Evolutionary conservation across 768 basidiomycete genomes (phyloP).

Genomic region (Clitopilus passeckerianus): DNA sequence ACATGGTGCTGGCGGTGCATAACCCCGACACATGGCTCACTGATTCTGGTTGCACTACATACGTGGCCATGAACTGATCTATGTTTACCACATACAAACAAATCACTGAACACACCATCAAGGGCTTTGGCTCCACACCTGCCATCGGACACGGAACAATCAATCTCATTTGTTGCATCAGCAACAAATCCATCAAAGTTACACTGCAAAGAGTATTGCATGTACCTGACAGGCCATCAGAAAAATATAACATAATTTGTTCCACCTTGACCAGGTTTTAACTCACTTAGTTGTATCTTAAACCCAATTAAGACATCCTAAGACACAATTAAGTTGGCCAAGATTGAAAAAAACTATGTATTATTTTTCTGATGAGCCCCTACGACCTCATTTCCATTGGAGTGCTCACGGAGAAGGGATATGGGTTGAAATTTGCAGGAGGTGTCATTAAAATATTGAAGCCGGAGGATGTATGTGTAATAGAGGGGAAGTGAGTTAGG

Average conservation of each 20-base stretch:
- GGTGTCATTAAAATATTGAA: neutral
- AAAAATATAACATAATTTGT: too few species aligned
- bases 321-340: too few species aligned
- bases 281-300: too few species aligned
- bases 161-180: neutral
- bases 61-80: neutral
- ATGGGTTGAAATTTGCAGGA: neutral
- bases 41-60: neutral
- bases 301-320: too few species aligned
- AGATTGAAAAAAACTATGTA: too few species aligned
- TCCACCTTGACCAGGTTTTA: too few species aligned
- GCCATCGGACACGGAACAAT: neutral
- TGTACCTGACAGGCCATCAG: neutral
- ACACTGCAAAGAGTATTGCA: neutral
- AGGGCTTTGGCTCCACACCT: neutral
- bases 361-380: too few species aligned
- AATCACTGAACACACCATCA: neutral
- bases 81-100: neutral
- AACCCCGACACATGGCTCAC: neutral
- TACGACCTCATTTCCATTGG: slow-evolving; percentile 14
- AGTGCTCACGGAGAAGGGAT: slow-evolving; percentile 9
- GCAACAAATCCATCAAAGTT: neutral
- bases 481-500: neutral
- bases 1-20: neutral
- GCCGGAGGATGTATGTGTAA: neutral